phyloP scores from a whole-genome alignment of 139 green algal genomes.

The Deuterostichococcus epilithicus region DNA sequence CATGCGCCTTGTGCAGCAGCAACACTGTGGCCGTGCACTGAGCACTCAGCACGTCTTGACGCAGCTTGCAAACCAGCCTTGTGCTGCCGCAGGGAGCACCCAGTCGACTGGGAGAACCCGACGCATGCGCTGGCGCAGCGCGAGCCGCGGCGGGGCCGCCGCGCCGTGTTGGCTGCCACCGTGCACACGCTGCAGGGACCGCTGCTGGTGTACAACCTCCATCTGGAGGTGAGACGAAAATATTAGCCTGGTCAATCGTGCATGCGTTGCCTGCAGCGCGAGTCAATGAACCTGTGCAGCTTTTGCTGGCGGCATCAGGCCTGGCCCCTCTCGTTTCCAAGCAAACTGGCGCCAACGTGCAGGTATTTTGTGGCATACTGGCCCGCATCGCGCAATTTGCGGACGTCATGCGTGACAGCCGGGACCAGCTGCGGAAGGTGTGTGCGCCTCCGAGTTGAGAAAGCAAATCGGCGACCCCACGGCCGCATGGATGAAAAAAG shows the following conservation, averaged over 20 bases:
- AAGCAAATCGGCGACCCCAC: not conserved
- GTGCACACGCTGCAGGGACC: slow-evolving; percentile 46
- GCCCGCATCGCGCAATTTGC: slow-evolving; percentile 70
- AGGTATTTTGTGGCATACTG: slow-evolving; percentile 86
- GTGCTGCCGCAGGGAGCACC: slow-evolving; percentile 39
- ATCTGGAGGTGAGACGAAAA: slow-evolving; percentile 65
- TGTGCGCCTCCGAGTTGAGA: not conserved
- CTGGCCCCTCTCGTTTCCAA: too few species aligned
- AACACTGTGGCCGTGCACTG: too few species aligned
- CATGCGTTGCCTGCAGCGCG: too few species aligned
- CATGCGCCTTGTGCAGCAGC: too few species aligned
- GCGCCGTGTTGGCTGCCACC: slow-evolving; percentile 58
- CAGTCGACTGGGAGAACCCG: slow-evolving; percentile 71
- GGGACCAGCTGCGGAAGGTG: slow-evolving; percentile 24
- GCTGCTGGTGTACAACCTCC: slow-evolving; percentile 73
- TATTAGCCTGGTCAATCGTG: not conserved
- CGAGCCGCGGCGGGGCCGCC: slow-evolving; percentile 60
- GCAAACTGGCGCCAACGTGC: slow-evolving; percentile 2
- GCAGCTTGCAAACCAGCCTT: not conserved
- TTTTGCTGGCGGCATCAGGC: not conserved
- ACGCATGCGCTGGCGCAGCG: slow-evolving; percentile 28
- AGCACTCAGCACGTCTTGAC: too few species aligned
- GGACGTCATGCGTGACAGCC: slow-evolving; percentile 66
- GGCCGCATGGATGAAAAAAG: not conserved
- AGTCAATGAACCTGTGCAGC: not conserved